phyloP scores from a whole-genome alignment of 2,329 filamentous ascomycete species.

The Aspergillus sp. region DNA sequence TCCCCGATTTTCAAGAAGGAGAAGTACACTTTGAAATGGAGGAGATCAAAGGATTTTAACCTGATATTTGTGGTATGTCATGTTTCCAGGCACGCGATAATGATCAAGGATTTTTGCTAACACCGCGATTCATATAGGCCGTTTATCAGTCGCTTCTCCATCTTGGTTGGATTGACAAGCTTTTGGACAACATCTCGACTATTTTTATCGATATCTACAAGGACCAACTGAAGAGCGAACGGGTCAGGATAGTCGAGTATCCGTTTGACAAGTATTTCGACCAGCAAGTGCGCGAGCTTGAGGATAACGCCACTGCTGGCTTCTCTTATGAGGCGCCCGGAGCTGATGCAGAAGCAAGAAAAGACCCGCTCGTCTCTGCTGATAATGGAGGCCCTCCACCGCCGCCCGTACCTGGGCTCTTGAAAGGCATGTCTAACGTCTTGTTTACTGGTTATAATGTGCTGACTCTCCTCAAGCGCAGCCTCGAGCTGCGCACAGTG shows the following conservation, averaged over 20 bases:
- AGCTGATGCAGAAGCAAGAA: conserved; percentile 44
- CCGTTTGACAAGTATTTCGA: conserved; percentile 93
- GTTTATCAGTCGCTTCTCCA: conserved; percentile 96
- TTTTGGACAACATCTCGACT: conserved; percentile 90
- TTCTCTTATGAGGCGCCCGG: conserved; percentile 48
- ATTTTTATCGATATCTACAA: conserved; percentile 90
- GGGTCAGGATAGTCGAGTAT: conserved; percentile 77
- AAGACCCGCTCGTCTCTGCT: conserved; percentile 49
- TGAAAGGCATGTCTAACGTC: conserved; percentile 42
- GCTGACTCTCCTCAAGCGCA: conserved; percentile 39
- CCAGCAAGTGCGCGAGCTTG: conserved; percentile 80
- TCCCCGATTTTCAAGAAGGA: conserved; percentile 81
- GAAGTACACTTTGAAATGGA: conserved; percentile 94
- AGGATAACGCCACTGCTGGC: conserved; percentile 40
- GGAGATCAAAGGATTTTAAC: conserved; percentile 84
- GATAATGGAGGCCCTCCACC: conserved; percentile 52
- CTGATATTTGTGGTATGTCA: conserved; percentile 85
- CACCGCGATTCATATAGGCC: conserved; percentile 57
- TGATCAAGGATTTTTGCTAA: conserved; percentile 16
- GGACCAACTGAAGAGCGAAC: conserved; percentile 77
- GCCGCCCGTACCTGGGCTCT: conserved; percentile 53
- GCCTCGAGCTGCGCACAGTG: conserved; percentile 43
- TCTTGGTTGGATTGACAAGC: conserved; percentile 93
- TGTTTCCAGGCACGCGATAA: not conserved
- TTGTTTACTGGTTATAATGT: not conserved